Conservation (phyloP, 2,329 filamentous ascomycete species). For the Stachybotrys chartarum region DNA sequence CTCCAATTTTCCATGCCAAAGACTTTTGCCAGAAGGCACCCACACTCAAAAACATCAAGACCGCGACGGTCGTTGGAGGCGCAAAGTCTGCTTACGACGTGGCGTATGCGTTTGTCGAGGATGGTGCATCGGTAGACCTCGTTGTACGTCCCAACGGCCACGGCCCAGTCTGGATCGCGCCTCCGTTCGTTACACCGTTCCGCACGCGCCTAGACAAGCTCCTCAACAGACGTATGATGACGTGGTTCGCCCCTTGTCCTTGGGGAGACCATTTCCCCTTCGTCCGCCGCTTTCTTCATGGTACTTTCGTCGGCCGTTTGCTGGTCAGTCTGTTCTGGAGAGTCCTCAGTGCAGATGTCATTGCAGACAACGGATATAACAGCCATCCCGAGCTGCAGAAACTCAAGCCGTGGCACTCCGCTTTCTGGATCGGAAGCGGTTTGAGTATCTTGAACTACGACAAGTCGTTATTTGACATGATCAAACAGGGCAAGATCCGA, state of each 20-base stretch:
- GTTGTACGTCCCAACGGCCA: conserved; percentile 43
- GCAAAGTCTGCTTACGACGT: conserved; percentile 53
- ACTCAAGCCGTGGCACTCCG: conserved; percentile 31
- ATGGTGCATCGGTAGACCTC: conserved; percentile 40
- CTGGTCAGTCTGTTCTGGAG: conserved; percentile 43
- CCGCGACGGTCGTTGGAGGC: conserved; percentile 43
- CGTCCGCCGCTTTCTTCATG: conserved; percentile 41
- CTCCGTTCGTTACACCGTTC: conserved; percentile 53
- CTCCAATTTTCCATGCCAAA: conserved; percentile 34
- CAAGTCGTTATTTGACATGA: conserved; percentile 42
- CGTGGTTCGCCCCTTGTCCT: conserved; percentile 59
- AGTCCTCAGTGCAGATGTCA: conserved; percentile 37
- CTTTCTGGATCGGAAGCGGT: conserved; percentile 40
- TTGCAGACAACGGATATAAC: conserved; percentile 37
- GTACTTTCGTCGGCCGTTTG: conserved; percentile 39
- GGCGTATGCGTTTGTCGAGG: conserved; percentile 44
- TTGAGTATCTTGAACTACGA: conserved; percentile 48
- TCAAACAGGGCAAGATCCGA: conserved; percentile 37
- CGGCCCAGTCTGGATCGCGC: conserved; percentile 49
- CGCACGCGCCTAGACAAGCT: conserved; percentile 57
- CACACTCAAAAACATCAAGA: conserved; percentile 22
- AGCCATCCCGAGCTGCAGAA: conserved; percentile 29
- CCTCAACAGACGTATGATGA: conserved; percentile 44
- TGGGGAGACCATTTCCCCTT: conserved; percentile 53
- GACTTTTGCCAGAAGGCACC: conserved; percentile 28